Percentiles rank a stretch among this genome's conserved stretches.
phyloP scores from a whole-genome alignment of 2,329 filamentous ascomycete genomes.

The Talaromyces sp. region DNA sequence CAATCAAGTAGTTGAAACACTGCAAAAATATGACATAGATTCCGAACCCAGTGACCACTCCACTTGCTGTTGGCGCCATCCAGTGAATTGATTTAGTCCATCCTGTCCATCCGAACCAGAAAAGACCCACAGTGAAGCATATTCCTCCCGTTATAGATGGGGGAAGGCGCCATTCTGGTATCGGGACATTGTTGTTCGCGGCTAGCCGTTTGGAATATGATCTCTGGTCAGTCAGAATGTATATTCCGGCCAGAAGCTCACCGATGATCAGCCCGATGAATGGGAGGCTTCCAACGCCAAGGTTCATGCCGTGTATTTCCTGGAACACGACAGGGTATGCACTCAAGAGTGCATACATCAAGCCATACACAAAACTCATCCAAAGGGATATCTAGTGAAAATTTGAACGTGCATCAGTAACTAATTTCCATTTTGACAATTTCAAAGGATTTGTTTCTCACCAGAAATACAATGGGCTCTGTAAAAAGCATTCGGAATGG shows the following conservation, averaged over 20 bases:
- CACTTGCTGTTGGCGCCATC: conserved; percentile 39
- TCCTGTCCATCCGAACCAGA: conserved; percentile 43
- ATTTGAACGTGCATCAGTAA: not conserved
- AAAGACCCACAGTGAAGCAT: conserved; percentile 38
- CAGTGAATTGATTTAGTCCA: conserved; percentile 37
- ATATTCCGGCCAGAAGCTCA: conserved; percentile 30
- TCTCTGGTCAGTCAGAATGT: conserved; percentile 28
- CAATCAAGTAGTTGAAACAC: conserved; percentile 43
- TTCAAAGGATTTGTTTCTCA: too few species aligned
- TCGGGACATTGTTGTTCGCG: conserved; percentile 32
- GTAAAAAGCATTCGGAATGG: conserved; percentile 44
- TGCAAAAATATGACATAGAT: conserved; percentile 39
- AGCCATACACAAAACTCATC: conserved; percentile 38
- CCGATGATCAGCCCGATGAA: conserved; percentile 36
- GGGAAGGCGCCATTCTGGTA: conserved; percentile 39
- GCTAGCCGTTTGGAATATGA: conserved; percentile 34
- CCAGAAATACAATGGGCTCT: conserved; percentile 43
- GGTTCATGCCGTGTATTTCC: conserved; percentile 33
- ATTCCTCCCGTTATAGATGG: conserved; percentile 35
- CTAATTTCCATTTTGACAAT: too few species aligned
- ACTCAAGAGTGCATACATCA: conserved; percentile 33
- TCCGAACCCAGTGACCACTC: conserved; percentile 36
- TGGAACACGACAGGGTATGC: conserved; percentile 35
- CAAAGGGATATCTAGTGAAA: conserved; percentile 26
- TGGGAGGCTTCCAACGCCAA: conserved; percentile 33